Evolutionary conservation across 192 early-diverging fungal species (phyloP).

Genomic region (Entomortierella chlamydospora): DNA sequence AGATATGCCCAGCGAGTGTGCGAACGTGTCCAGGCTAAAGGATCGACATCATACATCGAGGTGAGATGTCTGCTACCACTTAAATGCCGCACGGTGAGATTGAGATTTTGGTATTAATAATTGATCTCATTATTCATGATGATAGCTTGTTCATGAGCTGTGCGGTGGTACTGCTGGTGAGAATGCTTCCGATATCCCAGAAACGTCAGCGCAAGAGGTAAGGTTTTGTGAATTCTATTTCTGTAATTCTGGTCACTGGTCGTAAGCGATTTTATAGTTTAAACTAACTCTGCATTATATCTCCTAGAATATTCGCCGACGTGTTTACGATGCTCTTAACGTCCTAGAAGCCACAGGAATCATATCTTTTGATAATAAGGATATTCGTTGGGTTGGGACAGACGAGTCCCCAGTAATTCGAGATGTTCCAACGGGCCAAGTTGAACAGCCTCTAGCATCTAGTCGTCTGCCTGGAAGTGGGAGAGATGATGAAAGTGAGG

Average conservation of each 20-base stretch:
- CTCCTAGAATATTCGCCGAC: slow-evolving; percentile 71
- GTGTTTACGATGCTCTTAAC: slow-evolving; percentile 80
- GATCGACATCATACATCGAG: slow-evolving; percentile 71
- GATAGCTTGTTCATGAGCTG: slow-evolving; percentile 44
- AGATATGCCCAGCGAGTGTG: slow-evolving; percentile 72
- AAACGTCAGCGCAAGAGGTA: slow-evolving; percentile 31
- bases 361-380: slow-evolving; percentile 70
- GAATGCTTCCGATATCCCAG: slow-evolving; percentile 1
- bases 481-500: slow-evolving; percentile 43
- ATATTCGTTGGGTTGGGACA: slow-evolving; percentile 73
- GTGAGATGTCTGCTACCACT: slow-evolving; percentile 38
- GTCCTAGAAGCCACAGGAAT: slow-evolving; percentile 73
- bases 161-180: slow-evolving; percentile 11
- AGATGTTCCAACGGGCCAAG: slow-evolving; percentile 8
- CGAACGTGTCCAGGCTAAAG: slow-evolving; percentile 68
- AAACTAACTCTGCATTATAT: not conserved
- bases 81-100: too few species aligned
- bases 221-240: not conserved
- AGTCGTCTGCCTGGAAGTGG: slow-evolving; percentile 5
- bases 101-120: not conserved
- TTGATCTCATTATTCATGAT: not conserved
- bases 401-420: slow-evolving; percentile 51
- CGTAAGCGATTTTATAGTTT: too few species aligned
- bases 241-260: too few species aligned
- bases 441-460: not conserved